Evolutionary conservation across 192 early-diverging fungal genomes (phyloP), one percentile per base, ranked within the genome.

Genomic region (Chytriomyces hyalinus): DNA sequence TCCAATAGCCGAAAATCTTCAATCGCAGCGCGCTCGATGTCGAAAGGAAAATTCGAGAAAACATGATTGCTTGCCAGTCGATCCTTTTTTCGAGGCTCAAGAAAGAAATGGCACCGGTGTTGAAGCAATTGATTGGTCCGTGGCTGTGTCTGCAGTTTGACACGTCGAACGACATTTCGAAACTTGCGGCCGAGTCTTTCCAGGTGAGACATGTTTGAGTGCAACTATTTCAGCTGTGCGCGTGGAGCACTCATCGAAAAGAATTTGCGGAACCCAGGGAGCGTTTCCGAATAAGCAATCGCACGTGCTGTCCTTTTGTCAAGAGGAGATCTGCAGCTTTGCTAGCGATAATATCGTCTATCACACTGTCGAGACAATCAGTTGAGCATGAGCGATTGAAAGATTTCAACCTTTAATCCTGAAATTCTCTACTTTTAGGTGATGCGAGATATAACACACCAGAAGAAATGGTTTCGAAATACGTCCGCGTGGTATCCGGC

Each of bases 111-210:
- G 96, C 94, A 15, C 90, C 93, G 0, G 80, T 92, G 60, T 80
- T 99, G 17, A 97, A 94, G 81, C 87, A 88, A 17, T 80, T 98
- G 24, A 87, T 96, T 75, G 93, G 91, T 0, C 83, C 92, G 4
- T 99, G 97, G 97, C 78, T 97, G 22, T 88, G 87, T 3, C 85
- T 89, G 24, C 91, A 85, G 65, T 98, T 94, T 81, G 97, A 99
- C 80, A 90, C 90, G 6, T 85, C 88, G 13, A 88, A 89, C 36
- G 96, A 99, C 70, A 91, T 95, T 59, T 85, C 92, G 0, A 83
- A 81, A 66, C 75, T 85, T 1, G 90, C 94, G 13, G 80, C 45
- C 9, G 81, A 89, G 36, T 81, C 94, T 0, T 93, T 94, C 83
- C 82, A 93, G 84, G 92, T 92, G 82, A 36, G 36, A 36, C 36